Evolutionary conservation across 805 yeast species (phyloP).

Genomic region (Hanseniaspora hatyaiensis): DNA sequence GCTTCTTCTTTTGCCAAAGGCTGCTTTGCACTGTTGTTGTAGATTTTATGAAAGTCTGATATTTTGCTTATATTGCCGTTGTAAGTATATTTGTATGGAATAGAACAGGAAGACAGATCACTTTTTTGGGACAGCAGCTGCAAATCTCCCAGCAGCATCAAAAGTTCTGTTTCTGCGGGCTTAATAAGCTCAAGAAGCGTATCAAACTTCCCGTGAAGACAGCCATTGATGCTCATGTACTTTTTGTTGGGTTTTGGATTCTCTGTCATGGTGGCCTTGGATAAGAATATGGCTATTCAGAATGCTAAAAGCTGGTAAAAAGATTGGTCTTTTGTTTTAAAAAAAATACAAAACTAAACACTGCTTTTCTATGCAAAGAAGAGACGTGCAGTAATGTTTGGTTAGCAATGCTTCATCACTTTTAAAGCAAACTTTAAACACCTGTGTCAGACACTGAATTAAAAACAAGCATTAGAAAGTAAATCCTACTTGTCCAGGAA

Average conservation of each 20-base stretch:
- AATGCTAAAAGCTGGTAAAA: no score
- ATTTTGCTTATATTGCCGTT: slow-evolving; percentile 26
- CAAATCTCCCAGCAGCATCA: slow-evolving; percentile 84
- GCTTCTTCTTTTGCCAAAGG: slow-evolving; percentile 66
- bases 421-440: no score
- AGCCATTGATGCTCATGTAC: slow-evolving; percentile 68
- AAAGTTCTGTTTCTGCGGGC: slow-evolving; percentile 36
- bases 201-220: slow-evolving; percentile 74
- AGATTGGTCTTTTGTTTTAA: not conserved
- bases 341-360: not conserved
- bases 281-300: no score
- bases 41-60: slow-evolving; percentile 75
- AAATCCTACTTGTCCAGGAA: no score
- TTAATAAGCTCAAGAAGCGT: slow-evolving; percentile 40
- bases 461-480: no score
- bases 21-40: slow-evolving; percentile 35
- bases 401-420: no score
- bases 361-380: no score
- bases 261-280: no score
- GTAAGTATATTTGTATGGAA: slow-evolving; percentile 61
- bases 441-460: no score
- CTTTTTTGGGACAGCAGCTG: slow-evolving; percentile 57
- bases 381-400: no score
- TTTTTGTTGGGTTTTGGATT: no score
- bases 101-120: slow-evolving; percentile 61